A percentile compares a stretch with the other conserved stretches of the same genome.
phyloP scores from a whole-genome alignment of 2,329 filamentous ascomycete species.

The Akanthomyces muscarius region DNA sequence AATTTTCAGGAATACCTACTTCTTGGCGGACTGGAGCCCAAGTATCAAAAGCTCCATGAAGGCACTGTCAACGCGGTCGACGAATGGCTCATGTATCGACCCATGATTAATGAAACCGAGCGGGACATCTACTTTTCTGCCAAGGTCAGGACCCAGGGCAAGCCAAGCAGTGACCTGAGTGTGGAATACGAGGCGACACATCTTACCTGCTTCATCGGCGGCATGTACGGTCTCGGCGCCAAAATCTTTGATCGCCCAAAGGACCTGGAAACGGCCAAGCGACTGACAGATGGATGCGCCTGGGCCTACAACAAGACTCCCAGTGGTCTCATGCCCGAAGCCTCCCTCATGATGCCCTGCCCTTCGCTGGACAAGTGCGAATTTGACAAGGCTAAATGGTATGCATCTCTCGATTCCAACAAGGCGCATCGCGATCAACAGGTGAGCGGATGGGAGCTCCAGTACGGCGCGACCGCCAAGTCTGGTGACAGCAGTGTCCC shows the following conservation, averaged over 20 bases:
- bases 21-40: constrained; percentile 67
- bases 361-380: constrained; percentile 42
- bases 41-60: constrained; percentile 71
- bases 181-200: constrained; percentile 60
- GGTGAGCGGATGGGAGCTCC: constrained; percentile 42
- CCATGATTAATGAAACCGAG: constrained; percentile 62
- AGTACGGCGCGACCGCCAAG: constrained; percentile 28
- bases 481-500: constrained; percentile 13
- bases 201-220: constrained; percentile 65
- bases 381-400: constrained; percentile 49
- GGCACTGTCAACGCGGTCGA: constrained; percentile 64
- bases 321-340: constrained; percentile 64
- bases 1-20: constrained; percentile 61
- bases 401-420: constrained; percentile 45
- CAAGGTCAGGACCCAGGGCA: constrained; percentile 47
- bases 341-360: constrained; percentile 43
- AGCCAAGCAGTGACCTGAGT: constrained; percentile 35
- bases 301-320: constrained; percentile 62
- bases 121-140: constrained; percentile 73
- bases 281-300: constrained; percentile 64
- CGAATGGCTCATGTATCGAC: constrained; percentile 71
- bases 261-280: constrained; percentile 60
- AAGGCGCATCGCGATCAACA: constrained; percentile 39
- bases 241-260: constrained; percentile 56
- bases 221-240: constrained; percentile 64